Evolutionary conservation across 2,329 filamentous ascomycete species (phyloP).

Genomic region (Cercospora sojina): DNA sequence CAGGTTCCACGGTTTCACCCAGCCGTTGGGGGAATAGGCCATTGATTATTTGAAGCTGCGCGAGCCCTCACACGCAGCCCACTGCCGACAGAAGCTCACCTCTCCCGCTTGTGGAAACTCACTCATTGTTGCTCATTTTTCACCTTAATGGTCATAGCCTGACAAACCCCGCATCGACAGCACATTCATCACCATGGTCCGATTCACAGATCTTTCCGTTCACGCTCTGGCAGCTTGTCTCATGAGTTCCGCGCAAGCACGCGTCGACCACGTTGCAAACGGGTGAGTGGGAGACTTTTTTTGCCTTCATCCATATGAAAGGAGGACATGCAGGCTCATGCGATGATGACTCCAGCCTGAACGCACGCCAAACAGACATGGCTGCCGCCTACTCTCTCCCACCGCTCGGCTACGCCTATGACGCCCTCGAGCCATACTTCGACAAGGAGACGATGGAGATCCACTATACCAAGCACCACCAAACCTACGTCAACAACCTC

Average conservation of each 20-base stretch:
- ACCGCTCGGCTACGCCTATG: constrained; percentile 34
- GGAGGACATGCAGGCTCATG: background rate
- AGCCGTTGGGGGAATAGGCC: background rate
- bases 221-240: constrained; percentile 27
- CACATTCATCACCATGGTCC: constrained; percentile 23
- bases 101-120: constrained; percentile 19
- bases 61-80: background rate
- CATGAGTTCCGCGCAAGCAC: constrained; percentile 33
- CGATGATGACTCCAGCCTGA: constrained; percentile 18
- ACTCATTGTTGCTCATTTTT: constrained; percentile 26
- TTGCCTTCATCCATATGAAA: background rate
- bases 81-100: background rate
- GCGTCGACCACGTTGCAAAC: constrained; percentile 24
- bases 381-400: constrained; percentile 35
- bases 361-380: constrained; percentile 17
- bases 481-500: constrained; percentile 74
- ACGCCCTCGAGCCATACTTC: constrained; percentile 73
- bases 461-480: constrained; percentile 76
- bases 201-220: constrained; percentile 32
- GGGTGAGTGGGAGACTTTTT: constrained; percentile 1
- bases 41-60: background rate
- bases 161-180: constrained; percentile 12
- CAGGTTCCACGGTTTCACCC: background rate
- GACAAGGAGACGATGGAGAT: constrained; percentile 78
- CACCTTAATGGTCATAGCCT: constrained; percentile 25